These are phyloP conservation scores for Carallia pectinifolia DNA, from an alignment of 345 rosid genomes.

Conservation along the genomic window DNA sequence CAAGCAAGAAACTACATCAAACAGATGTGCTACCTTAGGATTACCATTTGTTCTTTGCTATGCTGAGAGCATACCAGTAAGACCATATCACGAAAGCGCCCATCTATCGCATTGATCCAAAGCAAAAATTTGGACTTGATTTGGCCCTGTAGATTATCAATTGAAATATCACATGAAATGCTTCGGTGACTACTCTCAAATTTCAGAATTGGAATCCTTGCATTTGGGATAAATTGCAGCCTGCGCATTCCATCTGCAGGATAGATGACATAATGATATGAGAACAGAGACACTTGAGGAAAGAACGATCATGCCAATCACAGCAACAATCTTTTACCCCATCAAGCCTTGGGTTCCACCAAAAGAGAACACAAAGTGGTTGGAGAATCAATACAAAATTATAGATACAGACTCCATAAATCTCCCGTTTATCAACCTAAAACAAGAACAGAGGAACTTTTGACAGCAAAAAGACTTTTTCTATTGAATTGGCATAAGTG, in stretches of 20 bases:
- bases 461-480: background rate
- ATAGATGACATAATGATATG: slow-evolving; percentile 6
- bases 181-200: slow-evolving; percentile 41
- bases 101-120: slow-evolving; percentile 82
- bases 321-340: slow-evolving; percentile 1
- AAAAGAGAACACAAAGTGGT: background rate
- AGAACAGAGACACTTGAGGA: background rate
- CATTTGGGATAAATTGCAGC: slow-evolving; percentile 54
- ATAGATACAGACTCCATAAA: background rate
- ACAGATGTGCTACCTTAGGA: slow-evolving; percentile 5
- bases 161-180: slow-evolving; percentile 83
- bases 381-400: background rate
- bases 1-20: slow-evolving; percentile 8
- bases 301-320: slow-evolving; percentile 12
- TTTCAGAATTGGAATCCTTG: slow-evolving; percentile 86
- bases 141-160: slow-evolving; percentile 71
- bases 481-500: background rate
- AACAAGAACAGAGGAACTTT: background rate
- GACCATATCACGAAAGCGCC: slow-evolving; percentile 76
- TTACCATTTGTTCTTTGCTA: background rate
- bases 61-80: slow-evolving; percentile 50
- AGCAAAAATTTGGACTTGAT: slow-evolving; percentile 74
- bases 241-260: slow-evolving; percentile 51
- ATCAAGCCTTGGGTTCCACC: background rate
- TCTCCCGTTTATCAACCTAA: background rate